Conservation (phyloP, 2,329 filamentous ascomycete species). For the Curvularia hawaiiensis region DNA sequence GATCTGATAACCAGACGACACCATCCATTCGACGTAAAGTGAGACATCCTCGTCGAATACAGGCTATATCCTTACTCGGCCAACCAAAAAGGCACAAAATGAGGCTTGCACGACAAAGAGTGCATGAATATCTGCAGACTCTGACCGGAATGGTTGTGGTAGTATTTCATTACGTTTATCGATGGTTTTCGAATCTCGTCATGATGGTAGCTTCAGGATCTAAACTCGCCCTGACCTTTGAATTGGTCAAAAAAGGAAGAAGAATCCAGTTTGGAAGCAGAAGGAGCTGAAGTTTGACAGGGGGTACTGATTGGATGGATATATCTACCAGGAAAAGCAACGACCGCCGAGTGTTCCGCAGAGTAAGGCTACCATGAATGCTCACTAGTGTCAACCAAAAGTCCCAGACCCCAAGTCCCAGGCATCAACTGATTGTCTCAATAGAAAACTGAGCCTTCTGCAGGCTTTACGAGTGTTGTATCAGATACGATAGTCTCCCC, state of each 20-base stretch:
- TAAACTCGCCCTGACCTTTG: not conserved
- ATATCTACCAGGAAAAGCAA: not conserved
- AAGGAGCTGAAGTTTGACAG: not conserved
- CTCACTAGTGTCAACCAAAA: not conserved
- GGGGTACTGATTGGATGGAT: not conserved
- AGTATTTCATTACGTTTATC: not conserved
- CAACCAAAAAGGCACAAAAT: no score
- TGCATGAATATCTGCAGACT: not conserved
- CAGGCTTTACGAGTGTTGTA: not conserved
- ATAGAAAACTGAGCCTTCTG: not conserved
- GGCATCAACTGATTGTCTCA: no score
- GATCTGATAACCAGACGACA: not conserved
- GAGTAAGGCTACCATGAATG: not conserved
- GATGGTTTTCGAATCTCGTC: not conserved
- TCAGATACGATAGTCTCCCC: not conserved
- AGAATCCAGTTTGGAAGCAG: not conserved
- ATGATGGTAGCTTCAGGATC: not conserved
- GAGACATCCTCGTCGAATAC: not conserved
- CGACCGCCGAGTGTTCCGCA: not conserved
- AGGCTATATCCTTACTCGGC: not conserved
- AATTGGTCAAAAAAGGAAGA: not conserved
- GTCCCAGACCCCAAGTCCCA: no score
- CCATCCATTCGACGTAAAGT: not conserved
- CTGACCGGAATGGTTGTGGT: not conserved
- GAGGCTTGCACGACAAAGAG: not conserved